Base-by-base conservation (phyloP, 495 filamentous ascomycete genomes). In the Penicillium salamii region DNA sequence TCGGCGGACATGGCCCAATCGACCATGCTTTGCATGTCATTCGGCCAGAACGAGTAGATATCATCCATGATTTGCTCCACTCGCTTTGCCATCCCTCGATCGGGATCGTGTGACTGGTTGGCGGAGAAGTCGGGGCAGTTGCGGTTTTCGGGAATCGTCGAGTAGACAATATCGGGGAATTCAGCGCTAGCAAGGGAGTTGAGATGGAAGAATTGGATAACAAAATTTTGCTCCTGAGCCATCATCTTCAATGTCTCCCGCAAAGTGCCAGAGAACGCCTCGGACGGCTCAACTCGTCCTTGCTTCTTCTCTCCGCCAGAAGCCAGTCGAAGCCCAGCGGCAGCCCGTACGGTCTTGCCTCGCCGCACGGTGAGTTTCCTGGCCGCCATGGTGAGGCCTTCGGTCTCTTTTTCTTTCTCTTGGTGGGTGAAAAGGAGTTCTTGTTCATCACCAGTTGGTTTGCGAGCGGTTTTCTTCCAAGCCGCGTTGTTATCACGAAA, bases 341-440 rank as follows among this genome's bases (percentile, higher is more conserved):
- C 88, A 14, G 84, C 82, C 15, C 89, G 83, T 3, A 96, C 80
- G 39, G 80, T 90, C 61, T 90, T 90, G 29, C 90, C 88, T 59
- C 93, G 78, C 72, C 95, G 95, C 34, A 97, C 92, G 0, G 92
- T 97, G 20, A 96, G 69, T 62, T 96, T 96, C 34, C 91, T 80
- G 8, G 91, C 91, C 5, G 91, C 88, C 33, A 82, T 83, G 14
- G 86, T 80, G 14, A 88, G 77, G 17, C 83, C 79, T 50, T 87
- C 82, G 42, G 63, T 55, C 74, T 85, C 78, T 65, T 85, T 78
- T 74, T 96, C 82, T 54, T 95, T 93, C 54, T 92, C 83, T 59
- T 90, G 84, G 3, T 88, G 77, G 1, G 89, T 96, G 59, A 97
- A 97, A 9, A 96, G 77, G 21, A 95, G 69, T 47, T 96, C 92